Evolutionary conservation across 306 rosid species (phyloP), one percentile per base, ranked within the genome.

Genomic region (Dalbergia oliveri): DNA sequence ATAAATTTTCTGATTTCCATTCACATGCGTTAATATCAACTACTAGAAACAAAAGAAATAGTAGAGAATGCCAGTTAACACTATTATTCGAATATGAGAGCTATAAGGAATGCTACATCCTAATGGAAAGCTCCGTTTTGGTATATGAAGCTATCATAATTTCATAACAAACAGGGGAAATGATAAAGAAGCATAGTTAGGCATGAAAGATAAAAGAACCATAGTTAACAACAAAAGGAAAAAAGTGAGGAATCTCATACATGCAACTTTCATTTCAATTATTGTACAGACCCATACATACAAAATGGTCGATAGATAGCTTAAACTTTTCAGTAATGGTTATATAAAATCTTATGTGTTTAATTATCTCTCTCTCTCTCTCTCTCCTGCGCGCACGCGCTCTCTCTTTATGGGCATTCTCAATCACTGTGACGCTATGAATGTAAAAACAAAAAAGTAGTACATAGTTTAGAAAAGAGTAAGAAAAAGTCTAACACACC

Each of bases 401-500:
- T n/a, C n/a, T n/a, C n/a, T n/a, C n/a, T n/a, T n/a, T n/a, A n/a
- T n/a, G 23, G 23, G 31, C 31, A 26, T 26, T 1, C 31, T 1
- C 5, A 72, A 54, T 18, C 35, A 58, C 33, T 50, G 49, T 53
- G 68, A 58, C 73, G n/a, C 10, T 49, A 53, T 14, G 74, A 71
- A 71, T 8, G 12, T 71, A 12, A 34, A 60, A 77, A 72, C 12
- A 16, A 56, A 76, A 65, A 64, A 15, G 43, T 8, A 23, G 19
- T n/a, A 39, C 65, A 8, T 51, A 63, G 68, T 72, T 53, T 11
- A 26, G 50, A 18, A 10, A 33, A 21, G 10, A 69, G 60, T 14
- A 64, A 35, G 53, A 50, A 69, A 41, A 15, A 41, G 59, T 64
- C 34, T 50, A 51, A 60, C 73, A 11, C 69, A 94, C 98, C 98